Evolutionary conservation across 148 eudicot species (phyloP).

Genomic region (Vaccinium darrowii): DNA sequence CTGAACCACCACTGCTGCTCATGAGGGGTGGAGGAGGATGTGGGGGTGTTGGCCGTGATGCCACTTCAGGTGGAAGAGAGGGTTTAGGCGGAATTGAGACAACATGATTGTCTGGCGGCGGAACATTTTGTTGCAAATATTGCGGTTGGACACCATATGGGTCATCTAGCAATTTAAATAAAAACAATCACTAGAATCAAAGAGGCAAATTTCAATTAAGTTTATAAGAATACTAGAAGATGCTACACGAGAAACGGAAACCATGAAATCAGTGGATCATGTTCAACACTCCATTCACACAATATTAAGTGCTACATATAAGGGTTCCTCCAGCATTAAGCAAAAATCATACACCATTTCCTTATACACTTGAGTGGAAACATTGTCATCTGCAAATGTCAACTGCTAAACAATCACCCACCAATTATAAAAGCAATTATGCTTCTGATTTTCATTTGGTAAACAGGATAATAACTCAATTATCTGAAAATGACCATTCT

Average conservation of each 20-base stretch:
- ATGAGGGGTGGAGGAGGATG: constrained; percentile 46
- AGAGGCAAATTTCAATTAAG: background rate
- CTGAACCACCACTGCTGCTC: constrained; percentile 86
- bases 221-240: background rate
- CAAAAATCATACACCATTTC: background rate
- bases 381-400: background rate
- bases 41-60: constrained; percentile 53
- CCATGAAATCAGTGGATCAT: background rate
- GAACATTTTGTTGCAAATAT: constrained; percentile 77
- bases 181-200: constrained; percentile 15
- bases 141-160: constrained; percentile 60
- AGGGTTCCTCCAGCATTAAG: background rate
- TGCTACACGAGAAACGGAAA: background rate
- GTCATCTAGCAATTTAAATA: constrained; percentile 44
- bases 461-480: background rate
- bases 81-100: constrained; percentile 51
- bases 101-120: constrained; percentile 64
- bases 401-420: background rate
- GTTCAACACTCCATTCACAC: background rate
- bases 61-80: constrained; percentile 51
- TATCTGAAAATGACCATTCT: background rate
- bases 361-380: background rate
- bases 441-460: background rate
- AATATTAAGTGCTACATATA: background rate
- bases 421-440: background rate